Evolutionary conservation across 2,329 filamentous ascomycete species (phyloP), one percentile per base, ranked within the genome.

Genomic region (Fusarium neocosmosporiellum): DNA sequence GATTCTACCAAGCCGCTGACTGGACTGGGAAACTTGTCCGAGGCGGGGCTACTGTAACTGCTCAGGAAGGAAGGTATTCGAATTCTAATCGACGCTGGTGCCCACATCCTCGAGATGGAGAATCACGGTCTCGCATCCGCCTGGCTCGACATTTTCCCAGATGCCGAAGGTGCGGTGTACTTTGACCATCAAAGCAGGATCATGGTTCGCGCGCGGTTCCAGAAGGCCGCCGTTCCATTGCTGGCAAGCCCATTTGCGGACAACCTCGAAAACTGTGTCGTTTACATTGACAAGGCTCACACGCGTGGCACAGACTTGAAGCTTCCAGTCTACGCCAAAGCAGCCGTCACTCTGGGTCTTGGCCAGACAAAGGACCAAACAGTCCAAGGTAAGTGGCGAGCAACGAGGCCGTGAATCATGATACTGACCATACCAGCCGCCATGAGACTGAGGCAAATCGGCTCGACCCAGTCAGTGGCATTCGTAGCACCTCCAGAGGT

Each of bases 51-150:
- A 13, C 14, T 70, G 3, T 37, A 57, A 2, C 34, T 70, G 14
- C 67, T 71, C 8, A n/a, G n/a, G 10, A 10, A 7, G 0, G 18
- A 67, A 0, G 36, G 72, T 0, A 89, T 91, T 13, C 81, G 83
- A 0, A 83, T 93, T 0, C 80, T 93, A 0, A 90, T 93, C 1
- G 91, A 93, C 75, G 87, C 89, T 0, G 91, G 91, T 0, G 90
- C 91, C 0, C 86, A 89, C 8, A 88, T 93, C 9, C 77, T 93
- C 0, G 91, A 92, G 73, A 87, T 89, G 81, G 83, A 86, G 62
- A 92, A 90, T 72, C 54, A 77, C 1, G 78, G 80, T 0, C 79
- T 92, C 0, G 89, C 83, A 0, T 80, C 79, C 10, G 79, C 80
- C 0, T 91, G 89, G 89, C 77, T 92, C 0, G 73, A 80, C 0